Percentiles rank a stretch among this genome's conserved stretches.
Evolutionary conservation across 2,329 filamentous ascomycete genomes (phyloP).

Genomic region (Cytospora schulzeri): DNA sequence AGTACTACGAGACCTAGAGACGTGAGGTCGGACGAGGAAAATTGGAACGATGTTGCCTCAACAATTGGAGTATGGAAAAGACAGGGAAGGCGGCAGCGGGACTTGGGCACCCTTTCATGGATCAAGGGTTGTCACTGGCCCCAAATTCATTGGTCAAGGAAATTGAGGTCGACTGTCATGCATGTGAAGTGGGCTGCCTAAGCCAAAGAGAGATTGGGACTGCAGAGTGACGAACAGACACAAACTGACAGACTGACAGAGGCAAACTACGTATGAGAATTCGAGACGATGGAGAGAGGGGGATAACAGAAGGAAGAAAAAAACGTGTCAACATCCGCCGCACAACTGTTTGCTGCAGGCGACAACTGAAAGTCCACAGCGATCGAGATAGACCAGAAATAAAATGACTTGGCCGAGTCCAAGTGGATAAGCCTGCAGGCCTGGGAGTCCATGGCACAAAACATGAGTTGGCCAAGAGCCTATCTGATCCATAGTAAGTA

Average conservation of each 20-base stretch:
- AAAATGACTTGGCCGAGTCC: neutral
- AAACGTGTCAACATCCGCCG: neutral
- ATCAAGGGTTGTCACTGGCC: neutral
- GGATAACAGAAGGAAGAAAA: too few species aligned
- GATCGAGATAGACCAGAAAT: neutral
- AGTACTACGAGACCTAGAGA: neutral
- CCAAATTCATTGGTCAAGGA: constrained; percentile 1
- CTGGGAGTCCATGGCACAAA: neutral
- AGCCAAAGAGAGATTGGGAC: neutral
- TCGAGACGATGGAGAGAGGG: too few species aligned
- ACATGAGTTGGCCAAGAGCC: neutral
- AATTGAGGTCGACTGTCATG: constrained; percentile 7
- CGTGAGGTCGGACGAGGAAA: neutral
- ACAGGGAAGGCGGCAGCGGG: neutral
- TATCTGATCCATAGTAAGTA: neutral
- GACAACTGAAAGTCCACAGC: neutral
- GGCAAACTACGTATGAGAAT: too few species aligned
- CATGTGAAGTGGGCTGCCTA: constrained; percentile 14
- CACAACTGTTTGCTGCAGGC: neutral
- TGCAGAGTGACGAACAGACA: neutral
- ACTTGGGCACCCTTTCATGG: constrained; percentile 6
- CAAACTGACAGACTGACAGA: too few species aligned
- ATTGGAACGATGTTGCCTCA: neutral
- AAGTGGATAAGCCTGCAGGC: neutral
- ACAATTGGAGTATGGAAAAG: neutral